Base-by-base conservation (phyloP, 2,329 filamentous ascomycete genomes). In the Macrophomina pseudophaseolina region DNA sequence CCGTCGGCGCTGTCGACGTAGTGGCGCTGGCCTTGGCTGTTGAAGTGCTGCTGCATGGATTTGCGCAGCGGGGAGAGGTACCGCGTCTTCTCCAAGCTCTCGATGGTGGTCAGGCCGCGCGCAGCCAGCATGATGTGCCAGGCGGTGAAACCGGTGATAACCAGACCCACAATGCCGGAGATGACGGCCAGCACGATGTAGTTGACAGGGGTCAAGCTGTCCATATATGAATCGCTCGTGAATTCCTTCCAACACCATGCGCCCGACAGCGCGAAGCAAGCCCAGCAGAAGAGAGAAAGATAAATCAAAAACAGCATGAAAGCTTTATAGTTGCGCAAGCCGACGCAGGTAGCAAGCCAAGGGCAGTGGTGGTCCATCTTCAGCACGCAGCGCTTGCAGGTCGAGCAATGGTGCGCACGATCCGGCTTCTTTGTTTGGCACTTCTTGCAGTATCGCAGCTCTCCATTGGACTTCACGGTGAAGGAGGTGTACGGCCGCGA, bases 351-450 rank as follows among this genome's bases (percentile, higher is more conserved):
- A 33, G 95, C 94, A 59, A 99, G 86, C 95, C 95, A 99, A 16
- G 95, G 95, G 78, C 95, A 99, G 81, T 99, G 95, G 79, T 99
- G 95, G 77, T 99, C 95, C 95, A 99, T 99, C 84, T 99, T 99
- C 78, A 99, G 85, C 32, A 99, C 94, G 78, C 95, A 99, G 74
- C 91, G 90, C 71, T 90, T 88, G 81, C 95, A 99, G 4, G 93
- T 96, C 11, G 93, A 97, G 85, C 95, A 99, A 82, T 99, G 95
- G 79, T 99, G 95, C 38, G 94, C 89, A 68, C 95, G 92, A 80
- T 99, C 95, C 49, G 95, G 95, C 82, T 99, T 99, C 69, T 91
- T 88, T 63, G 90, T 90, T 81, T 96, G 92, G 79, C 95, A 99
- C 81, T 99, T 99, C 82, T 98, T 98, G 85, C 95, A 99, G 82